Conservation (phyloP, 352 stramenopile species). For the Phytophthora megakarya region DNA sequence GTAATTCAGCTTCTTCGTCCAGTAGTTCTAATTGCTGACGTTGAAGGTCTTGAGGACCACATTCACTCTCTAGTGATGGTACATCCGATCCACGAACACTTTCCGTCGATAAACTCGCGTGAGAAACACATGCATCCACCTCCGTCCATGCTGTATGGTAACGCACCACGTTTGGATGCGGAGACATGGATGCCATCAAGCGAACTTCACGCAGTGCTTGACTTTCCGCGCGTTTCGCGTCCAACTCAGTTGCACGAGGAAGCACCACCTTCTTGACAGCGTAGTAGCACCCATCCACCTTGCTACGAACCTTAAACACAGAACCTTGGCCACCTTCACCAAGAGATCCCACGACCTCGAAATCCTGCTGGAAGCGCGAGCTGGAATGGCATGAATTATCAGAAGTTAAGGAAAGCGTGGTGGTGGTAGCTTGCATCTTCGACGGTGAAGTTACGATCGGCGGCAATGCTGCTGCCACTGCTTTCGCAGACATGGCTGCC, state of each 20-base stretch:
- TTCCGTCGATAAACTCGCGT: conserved; percentile 34
- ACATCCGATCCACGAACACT: conserved; percentile 48
- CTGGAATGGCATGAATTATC: conserved; percentile 12
- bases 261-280: conserved; percentile 81
- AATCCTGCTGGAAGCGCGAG: conserved; percentile 76
- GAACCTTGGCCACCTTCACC: conserved; percentile 75
- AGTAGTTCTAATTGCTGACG: conserved; percentile 38
- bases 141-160: conserved; percentile 87
- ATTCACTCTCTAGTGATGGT: conserved; percentile 30
- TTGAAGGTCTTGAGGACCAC: conserved; percentile 22
- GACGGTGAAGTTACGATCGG: conserved; percentile 27
- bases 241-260: conserved; percentile 42
- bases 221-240: conserved; percentile 48
- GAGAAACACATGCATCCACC: conserved; percentile 40
- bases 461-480: conserved; percentile 12
- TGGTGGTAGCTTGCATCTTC: conserved; percentile 6
- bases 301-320: conserved; percentile 79
- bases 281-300: conserved; percentile 73
- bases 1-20: conserved; percentile 37
- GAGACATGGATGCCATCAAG: conserved; percentile 72
- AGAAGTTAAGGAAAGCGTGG: neutral
- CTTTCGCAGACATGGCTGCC: conserved; percentile 27
- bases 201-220: conserved; percentile 78
- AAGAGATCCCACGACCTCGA: conserved; percentile 65
- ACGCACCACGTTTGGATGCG: conserved; percentile 75